Conservation (phyloP, 768 basidiomycete species). For the Pleurotus salmoneostramineus region DNA sequence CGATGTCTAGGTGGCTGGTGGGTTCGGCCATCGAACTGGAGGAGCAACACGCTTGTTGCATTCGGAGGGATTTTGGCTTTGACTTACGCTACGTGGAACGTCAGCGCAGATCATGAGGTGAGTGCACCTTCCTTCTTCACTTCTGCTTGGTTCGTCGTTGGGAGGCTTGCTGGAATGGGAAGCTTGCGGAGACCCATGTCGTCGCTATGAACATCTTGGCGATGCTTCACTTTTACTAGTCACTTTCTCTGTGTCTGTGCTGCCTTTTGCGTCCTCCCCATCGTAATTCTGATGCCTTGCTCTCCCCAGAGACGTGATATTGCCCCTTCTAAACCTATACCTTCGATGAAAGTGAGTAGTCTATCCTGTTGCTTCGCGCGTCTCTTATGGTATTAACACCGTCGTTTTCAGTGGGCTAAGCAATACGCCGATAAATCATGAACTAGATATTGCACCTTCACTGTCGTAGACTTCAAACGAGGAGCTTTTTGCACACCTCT, state of each 20-base stretch:
- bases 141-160: not conserved
- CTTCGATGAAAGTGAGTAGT: not conserved
- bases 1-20: slow-evolving; percentile 83
- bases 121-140: not conserved
- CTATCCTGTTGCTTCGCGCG: not conserved
- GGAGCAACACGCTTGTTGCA: slow-evolving; percentile 74
- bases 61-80: slow-evolving; percentile 64
- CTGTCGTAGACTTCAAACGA: no score
- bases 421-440: not conserved
- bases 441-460: no score
- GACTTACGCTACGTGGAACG: slow-evolving; percentile 61
- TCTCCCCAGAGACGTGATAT: not conserved
- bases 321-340: not conserved
- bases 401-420: not conserved
- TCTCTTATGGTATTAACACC: not conserved
- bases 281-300: not conserved
- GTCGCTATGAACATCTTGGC: no score
- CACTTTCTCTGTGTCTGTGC: not conserved
- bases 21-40: slow-evolving; percentile 90
- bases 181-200: no score
- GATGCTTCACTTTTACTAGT: not conserved
- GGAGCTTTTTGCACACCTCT: no score
- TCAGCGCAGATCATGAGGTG: slow-evolving; percentile 82
- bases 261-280: not conserved
- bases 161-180: no score